Evolutionary conservation across 306 rosid genomes (phyloP).

Genomic region (Lupinus albus): DNA sequence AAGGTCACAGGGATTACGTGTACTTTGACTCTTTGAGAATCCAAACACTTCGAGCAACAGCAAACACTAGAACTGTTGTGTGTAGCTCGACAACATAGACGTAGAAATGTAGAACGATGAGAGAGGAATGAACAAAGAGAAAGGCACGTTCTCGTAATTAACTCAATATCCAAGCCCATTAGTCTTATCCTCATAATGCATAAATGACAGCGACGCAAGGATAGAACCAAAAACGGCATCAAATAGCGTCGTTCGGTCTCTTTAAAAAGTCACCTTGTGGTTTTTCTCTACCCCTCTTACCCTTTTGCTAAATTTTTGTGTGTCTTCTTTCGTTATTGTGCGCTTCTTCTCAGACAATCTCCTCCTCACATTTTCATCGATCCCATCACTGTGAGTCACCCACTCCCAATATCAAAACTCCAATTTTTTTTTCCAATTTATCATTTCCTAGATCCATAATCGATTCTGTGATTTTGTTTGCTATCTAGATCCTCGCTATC

Average conservation of each 20-base stretch:
- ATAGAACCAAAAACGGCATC: slow-evolving; percentile 66
- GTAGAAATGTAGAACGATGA: no score
- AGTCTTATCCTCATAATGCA: slow-evolving; percentile 8
- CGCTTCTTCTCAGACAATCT: slow-evolving; percentile 43
- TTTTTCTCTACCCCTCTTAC: slow-evolving; percentile 51
- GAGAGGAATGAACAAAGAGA: not conserved
- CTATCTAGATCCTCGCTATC: not conserved
- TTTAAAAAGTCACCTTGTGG: slow-evolving; percentile 62
- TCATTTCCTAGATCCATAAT: slow-evolving; percentile 68
- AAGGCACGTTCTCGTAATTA: slow-evolving; percentile 44
- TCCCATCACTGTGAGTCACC: slow-evolving; percentile 54
- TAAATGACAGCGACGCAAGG: slow-evolving; percentile 67
- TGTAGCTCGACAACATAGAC: slow-evolving; percentile 43
- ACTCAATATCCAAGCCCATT: slow-evolving; percentile 46
- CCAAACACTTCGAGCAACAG: not conserved
- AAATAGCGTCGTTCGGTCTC: slow-evolving; percentile 58
- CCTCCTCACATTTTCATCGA: slow-evolving; percentile 58
- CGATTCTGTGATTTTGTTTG: not conserved
- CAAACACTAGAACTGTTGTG: slow-evolving; percentile 23
- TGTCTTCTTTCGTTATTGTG: slow-evolving; percentile 49
- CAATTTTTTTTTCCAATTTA: slow-evolving; percentile 38
- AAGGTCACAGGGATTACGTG: slow-evolving; percentile 10
- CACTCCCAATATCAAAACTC: slow-evolving; percentile 50
- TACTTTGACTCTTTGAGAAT: slow-evolving; percentile 32
- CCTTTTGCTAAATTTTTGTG: slow-evolving; percentile 40